Base-by-base conservation (phyloP, 371 early-diverging fungal genomes). In the Coemansia sp. region DNA sequence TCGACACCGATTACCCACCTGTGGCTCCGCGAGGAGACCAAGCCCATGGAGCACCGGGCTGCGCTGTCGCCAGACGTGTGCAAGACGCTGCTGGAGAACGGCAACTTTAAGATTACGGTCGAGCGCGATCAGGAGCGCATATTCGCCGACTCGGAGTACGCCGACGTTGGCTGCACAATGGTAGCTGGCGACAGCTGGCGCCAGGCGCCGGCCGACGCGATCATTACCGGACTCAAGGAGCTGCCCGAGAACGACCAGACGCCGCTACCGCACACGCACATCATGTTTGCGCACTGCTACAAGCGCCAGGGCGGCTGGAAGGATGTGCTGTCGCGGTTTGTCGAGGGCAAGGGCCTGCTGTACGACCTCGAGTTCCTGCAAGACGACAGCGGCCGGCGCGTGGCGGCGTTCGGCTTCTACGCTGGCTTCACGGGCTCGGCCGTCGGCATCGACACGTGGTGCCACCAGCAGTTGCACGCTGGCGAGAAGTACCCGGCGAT, bases 201-300 rank as follows among this genome's bases (percentile, higher is more conserved):
- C 79, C 84, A 83, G 9, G 97, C 97, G 5, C 95, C 96, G 51
- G 55, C 77, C 12, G 91, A 93, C 62, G 91, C 94, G 18, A 92
- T 91, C 70, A 90, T 98, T 75, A 86, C 94, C 37, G 98, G 94
- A 34, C 86, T 98, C 61, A 98, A 98, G 85, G 98, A 98, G 77
- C 86, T 98, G 34, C 95, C 95, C n/a, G 96, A 95, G 75, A 88
- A 88, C 69, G 95, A 94, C 80, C 80, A 83, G 55, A 84, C 90
- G 39, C 93, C 97, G 49, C 86, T 97, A n/a, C 81, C 85, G n/a
- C 96, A 97, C 79, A 87, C 86, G 31, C 98, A 98, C 80, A 94
- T 98, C 77, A 93, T 94, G 84, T 98, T 98, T 79, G 98, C 97
- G 43, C 97, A 98, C 78, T 96, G 96, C 83, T 98, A 85, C 87